Evolutionary conservation across 2,329 filamentous ascomycete species (phyloP), one percentile per base, ranked within the genome.

Genomic region (Colletotrichum paranaense): DNA sequence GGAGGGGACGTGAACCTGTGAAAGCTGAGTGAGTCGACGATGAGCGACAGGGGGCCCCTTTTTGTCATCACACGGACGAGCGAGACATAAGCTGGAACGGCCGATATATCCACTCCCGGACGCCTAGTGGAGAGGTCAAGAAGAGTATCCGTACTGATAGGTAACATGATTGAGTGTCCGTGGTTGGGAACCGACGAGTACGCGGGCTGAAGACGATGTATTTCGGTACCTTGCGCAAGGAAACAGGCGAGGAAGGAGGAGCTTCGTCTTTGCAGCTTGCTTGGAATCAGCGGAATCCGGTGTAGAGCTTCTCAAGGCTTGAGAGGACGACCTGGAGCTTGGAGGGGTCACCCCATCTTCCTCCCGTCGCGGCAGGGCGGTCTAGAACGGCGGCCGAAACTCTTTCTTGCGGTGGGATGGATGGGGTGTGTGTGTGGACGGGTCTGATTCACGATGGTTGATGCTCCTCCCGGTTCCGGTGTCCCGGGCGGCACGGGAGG

Each of bases 71-170:
- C 65, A 26, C 49, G 46, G 46, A 62, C 28, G 67, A 42, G 70
- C 60, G 60, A 73, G 67, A 70, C 63, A 62, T n/a, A 32, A 64
- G 69, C 69, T 72, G 59, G 69, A 72, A 63, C 69, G 67, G 70
- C 46, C 70, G 60, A 70, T 66, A 66, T 65, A 42, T 9, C 67
- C 70, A 70, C 70, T 73, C 59, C 53, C 32, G 28, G 60, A 62
- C 60, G 70, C 56, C 42, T 19, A 4, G 19, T 11, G 42, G 42
- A 49, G 19, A 49, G 42, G 42, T 22, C 8, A 49, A 49, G 42
- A 49, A 49, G 42, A 3, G 42, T 42, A 6, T 42, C 2, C 38
- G 38, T 42, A 12, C 32, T 11, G 32, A 12, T 5, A 42, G 38
- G 38, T 12, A n/a, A 52, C 28, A 7, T 24, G 7, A 42, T 22